phyloP scores from a whole-genome alignment of 768 basidiomycete genomes.

The Ramaria sp. region DNA sequence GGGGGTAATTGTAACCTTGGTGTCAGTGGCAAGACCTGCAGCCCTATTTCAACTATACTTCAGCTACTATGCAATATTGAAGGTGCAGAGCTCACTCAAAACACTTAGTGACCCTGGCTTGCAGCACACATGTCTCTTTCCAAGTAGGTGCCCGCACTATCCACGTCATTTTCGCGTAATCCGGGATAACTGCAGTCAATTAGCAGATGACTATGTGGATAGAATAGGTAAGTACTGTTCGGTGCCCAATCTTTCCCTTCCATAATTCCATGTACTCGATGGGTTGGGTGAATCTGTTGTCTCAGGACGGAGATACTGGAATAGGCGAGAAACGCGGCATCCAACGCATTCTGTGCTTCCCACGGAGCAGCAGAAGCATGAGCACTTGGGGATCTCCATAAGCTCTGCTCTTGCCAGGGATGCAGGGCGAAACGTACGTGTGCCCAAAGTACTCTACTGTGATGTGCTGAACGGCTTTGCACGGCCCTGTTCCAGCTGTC shows the following conservation, averaged over 20 bases:
- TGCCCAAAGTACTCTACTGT: constrained; percentile 16
- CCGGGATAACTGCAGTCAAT: constrained; percentile 18
- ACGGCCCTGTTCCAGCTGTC: constrained; percentile 11
- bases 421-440: constrained; percentile 9
- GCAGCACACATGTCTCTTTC: constrained; percentile 14
- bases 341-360: constrained; percentile 19
- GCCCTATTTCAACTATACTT: constrained; percentile 31
- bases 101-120: constrained; percentile 17
- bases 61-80: background rate
- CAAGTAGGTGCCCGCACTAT: constrained; percentile 18
- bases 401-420: constrained; percentile 14
- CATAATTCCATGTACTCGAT: constrained; percentile 23
- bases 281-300: constrained; percentile 25
- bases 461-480: constrained; percentile 14
- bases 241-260: constrained; percentile 16
- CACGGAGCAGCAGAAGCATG: constrained; percentile 19
- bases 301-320: constrained; percentile 22
- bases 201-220: background rate
- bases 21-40: constrained; percentile 44
- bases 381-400: constrained; percentile 14
- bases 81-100: constrained; percentile 15
- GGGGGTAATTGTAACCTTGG: constrained; percentile 32
- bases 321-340: constrained; percentile 25
- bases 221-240: constrained; percentile 12
- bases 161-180: constrained; percentile 21